Evolutionary conservation across 345 rosid species (phyloP).

Genomic region (Heritiera littoralis): DNA sequence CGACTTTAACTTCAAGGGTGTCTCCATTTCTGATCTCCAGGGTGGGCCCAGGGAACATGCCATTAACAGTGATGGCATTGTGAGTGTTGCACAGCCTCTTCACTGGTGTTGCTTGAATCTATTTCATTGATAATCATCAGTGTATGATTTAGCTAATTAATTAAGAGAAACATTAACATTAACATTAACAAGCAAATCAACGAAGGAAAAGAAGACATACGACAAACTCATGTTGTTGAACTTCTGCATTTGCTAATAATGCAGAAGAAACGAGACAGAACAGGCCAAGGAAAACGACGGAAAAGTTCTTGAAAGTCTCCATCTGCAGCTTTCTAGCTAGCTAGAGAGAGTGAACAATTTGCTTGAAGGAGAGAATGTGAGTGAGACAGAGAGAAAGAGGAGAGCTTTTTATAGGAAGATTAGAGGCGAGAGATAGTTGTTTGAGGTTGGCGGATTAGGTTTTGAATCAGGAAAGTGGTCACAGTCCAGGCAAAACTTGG

Average conservation of each 20-base stretch:
- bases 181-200: not conserved
- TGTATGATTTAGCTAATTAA: not conserved
- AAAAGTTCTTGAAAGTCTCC: constrained; percentile 19
- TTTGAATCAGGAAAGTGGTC: constrained; percentile 39
- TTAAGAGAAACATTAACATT: not conserved
- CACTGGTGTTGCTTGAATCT: constrained; percentile 85
- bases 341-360: not conserved
- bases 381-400: constrained; percentile 12
- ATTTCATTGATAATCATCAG: not conserved
- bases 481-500: constrained; percentile 25
- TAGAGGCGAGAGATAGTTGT: constrained; percentile 23
- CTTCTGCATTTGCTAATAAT: constrained; percentile 41
- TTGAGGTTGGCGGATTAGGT: constrained; percentile 71
- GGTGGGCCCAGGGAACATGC: constrained; percentile 95
- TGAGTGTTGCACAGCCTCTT: constrained; percentile 94
- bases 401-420: constrained; percentile 38
- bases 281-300: constrained; percentile 33
- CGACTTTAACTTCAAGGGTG: constrained; percentile 63
- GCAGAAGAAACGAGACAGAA: constrained; percentile 44
- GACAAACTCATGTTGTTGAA: constrained; percentile 66
- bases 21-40: constrained; percentile 74
- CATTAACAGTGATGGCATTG: constrained; percentile 77
- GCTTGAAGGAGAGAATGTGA: not conserved
- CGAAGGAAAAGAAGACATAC: constrained; percentile 43
- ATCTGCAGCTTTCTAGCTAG: not conserved